phyloP scores from a whole-genome alignment of 495 filamentous ascomycete species.

The Daldinia grandis region DNA sequence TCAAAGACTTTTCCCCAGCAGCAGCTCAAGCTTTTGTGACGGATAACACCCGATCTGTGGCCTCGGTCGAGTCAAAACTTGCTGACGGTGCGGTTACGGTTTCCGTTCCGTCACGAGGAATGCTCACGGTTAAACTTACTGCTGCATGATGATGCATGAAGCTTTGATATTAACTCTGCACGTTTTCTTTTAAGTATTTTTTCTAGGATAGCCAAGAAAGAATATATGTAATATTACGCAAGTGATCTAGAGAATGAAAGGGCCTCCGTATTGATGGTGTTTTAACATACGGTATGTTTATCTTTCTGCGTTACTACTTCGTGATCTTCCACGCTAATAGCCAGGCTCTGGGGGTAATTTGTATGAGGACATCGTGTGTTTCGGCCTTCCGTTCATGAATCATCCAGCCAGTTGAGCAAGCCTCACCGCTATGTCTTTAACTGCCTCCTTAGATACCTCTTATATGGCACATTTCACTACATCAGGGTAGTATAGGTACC shows the following conservation, averaged over 20 bases:
- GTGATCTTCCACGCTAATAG: too few species aligned
- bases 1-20: slow-evolving; percentile 38
- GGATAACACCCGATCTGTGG: slow-evolving; percentile 40
- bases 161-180: neutral
- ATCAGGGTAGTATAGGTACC: neutral
- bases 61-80: slow-evolving; percentile 17
- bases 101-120: slow-evolving; percentile 36
- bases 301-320: too few species aligned
- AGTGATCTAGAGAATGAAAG: too few species aligned
- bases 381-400: too few species aligned
- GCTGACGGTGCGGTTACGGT: slow-evolving; percentile 32
- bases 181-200: too few species aligned
- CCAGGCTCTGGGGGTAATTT: too few species aligned
- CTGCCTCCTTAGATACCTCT: neutral
- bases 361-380: too few species aligned
- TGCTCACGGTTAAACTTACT: slow-evolving; percentile 44
- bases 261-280: too few species aligned
- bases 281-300: too few species aligned
- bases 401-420: too few species aligned
- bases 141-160: slow-evolving; percentile 1
- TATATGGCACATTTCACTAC: neutral
- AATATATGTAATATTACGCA: too few species aligned
- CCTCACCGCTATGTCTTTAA: neutral
- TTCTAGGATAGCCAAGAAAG: too few species aligned
- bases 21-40: slow-evolving; percentile 46